Evolutionary conservation across 148 eudicot species (phyloP).

Genomic region (Polygonum aviculare): DNA sequence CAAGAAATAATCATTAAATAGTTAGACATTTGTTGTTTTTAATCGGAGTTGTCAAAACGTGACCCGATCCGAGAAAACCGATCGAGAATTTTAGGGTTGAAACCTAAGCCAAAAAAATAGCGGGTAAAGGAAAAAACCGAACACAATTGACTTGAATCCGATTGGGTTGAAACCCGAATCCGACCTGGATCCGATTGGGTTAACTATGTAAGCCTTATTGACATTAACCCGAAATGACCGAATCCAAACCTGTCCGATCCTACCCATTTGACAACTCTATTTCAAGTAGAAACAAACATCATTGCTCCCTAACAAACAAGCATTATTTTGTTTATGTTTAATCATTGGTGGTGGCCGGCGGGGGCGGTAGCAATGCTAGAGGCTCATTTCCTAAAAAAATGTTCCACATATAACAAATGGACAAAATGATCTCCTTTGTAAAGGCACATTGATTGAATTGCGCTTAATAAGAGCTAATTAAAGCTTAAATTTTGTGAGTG

Average conservation of each 20-base stretch:
- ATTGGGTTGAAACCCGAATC: no score
- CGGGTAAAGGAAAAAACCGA: no score
- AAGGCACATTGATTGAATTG: background rate
- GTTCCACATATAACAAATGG: background rate
- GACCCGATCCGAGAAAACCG: no score
- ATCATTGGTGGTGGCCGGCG: background rate
- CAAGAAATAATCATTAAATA: background rate
- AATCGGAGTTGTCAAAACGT: background rate
- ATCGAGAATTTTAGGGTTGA: no score
- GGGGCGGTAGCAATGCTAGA: background rate
- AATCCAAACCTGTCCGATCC: no score
- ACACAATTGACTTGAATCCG: no score
- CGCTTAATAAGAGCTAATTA: background rate
- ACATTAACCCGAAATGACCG: no score
- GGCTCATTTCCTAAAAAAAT: background rate
- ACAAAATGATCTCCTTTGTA: background rate
- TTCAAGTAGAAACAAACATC: background rate
- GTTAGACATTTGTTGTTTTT: background rate
- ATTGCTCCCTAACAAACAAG: background rate
- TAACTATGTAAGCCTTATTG: no score
- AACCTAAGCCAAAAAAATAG: no score
- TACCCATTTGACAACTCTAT: no score
- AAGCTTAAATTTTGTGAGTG: background rate
- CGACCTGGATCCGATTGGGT: no score
- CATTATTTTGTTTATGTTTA: background rate